phyloP scores from a whole-genome alignment of 2,329 filamentous ascomycete genomes.

The Diaporthe sp. region DNA sequence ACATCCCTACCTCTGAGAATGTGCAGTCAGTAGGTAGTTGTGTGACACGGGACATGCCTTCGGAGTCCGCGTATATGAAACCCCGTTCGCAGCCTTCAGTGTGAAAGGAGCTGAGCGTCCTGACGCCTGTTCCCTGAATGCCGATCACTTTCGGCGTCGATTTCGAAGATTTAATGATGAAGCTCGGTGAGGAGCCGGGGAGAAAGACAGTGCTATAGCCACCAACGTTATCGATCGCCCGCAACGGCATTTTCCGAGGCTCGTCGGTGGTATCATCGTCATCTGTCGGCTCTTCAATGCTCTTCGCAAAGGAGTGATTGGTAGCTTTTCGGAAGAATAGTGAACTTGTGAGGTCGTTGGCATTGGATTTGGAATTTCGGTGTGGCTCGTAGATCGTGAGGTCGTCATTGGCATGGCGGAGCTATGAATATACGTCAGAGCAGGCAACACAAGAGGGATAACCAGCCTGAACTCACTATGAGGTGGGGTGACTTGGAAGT shows the following conservation, averaged over 20 bases:
- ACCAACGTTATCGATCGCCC: conserved; percentile 73
- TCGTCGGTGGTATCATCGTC: conserved; percentile 62
- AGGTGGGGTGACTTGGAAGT: conserved; percentile 81
- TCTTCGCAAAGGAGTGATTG: conserved; percentile 76
- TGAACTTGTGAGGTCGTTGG: conserved; percentile 63
- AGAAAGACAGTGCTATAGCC: conserved; percentile 88
- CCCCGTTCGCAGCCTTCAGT: conserved; percentile 83
- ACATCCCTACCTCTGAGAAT: conserved; percentile 82
- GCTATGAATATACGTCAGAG: conserved; percentile 57
- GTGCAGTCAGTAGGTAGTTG: conserved; percentile 77
- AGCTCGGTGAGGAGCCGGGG: conserved; percentile 82
- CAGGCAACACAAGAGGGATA: neutral
- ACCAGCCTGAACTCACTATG: conserved; percentile 71
- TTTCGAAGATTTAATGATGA: conserved; percentile 86
- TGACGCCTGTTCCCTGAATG: conserved; percentile 76
- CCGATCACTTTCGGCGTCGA: conserved; percentile 82
- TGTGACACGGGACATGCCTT: conserved; percentile 80
- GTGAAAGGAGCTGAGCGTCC: conserved; percentile 82
- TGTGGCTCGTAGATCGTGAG: conserved; percentile 90
- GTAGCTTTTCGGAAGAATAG: conserved; percentile 83
- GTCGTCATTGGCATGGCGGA: conserved; percentile 85
- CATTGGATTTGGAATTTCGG: conserved; percentile 57
- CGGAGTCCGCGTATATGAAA: conserved; percentile 83
- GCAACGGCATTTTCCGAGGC: conserved; percentile 66
- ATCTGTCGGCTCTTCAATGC: conserved; percentile 62